Percentiles rank a stretch among this genome's conserved stretches.
phyloP scores from a whole-genome alignment of 192 early-diverging fungal genomes.

The Coemansia sp. region DNA sequence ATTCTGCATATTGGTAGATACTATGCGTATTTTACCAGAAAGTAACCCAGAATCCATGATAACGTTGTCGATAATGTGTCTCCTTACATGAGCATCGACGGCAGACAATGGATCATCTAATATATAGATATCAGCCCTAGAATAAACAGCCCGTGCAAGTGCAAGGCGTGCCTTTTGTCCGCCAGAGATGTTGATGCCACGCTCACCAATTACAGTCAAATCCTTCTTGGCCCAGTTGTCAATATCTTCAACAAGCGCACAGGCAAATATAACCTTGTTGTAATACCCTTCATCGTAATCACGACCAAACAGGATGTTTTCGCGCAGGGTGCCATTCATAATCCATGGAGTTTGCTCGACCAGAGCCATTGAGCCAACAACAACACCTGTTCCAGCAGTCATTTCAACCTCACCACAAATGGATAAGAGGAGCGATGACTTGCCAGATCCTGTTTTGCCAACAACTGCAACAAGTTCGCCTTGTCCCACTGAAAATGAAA shows the following conservation, averaged over 20 bases:
- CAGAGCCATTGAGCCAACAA: conserved; percentile 71
- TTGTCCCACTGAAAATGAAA: conserved; percentile 53
- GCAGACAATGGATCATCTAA: conserved; percentile 85
- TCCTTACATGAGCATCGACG: conserved; percentile 71
- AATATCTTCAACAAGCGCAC: conserved; percentile 58
- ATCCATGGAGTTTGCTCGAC: conserved; percentile 80
- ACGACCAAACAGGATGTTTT: conserved; percentile 21
- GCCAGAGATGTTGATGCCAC: conserved; percentile 27
- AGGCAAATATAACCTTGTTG: conserved; percentile 55
- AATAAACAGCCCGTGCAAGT: conserved; percentile 18
- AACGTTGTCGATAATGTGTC: conserved; percentile 55
- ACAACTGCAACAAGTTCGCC: conserved; percentile 71
- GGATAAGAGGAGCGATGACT: conserved; percentile 75
- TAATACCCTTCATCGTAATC: conserved; percentile 33
- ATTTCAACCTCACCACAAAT: conserved; percentile 78
- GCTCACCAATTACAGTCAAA: conserved; percentile 42
- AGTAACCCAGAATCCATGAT: conserved; percentile 19
- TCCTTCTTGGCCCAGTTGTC: conserved; percentile 51
- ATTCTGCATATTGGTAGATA: conserved; percentile 80
- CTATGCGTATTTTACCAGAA: conserved; percentile 59
- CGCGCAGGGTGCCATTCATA: conserved; percentile 14
- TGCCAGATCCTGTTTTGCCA: conserved; percentile 81
- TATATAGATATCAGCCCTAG: conserved; percentile 38
- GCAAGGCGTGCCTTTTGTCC: conserved; percentile 19
- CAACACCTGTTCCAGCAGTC: conserved; percentile 38